phyloP scores from a whole-genome alignment of 2,329 filamentous ascomycete species.

The Mollisia scopiformis region DNA sequence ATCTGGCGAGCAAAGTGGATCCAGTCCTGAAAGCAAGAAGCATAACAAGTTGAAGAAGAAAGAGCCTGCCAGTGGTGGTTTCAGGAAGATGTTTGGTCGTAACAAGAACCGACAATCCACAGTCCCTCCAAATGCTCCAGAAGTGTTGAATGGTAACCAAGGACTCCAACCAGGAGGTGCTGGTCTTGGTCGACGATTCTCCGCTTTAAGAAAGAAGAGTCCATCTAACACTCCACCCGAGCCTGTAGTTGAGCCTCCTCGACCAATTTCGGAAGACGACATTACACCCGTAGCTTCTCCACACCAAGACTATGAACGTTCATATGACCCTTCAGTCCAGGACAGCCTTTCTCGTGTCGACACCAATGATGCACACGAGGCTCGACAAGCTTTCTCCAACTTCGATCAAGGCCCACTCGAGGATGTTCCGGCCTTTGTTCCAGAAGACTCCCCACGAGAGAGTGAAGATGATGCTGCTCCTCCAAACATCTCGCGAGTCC shows the following conservation, averaged over 20 bases:
- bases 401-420: conserved; percentile 90
- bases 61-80: conserved; percentile 44
- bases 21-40: conserved; percentile 51
- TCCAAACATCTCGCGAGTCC: conserved; percentile 20
- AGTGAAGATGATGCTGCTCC: conserved; percentile 44
- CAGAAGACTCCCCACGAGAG: conserved; percentile 43
- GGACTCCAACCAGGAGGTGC: conserved; percentile 32
- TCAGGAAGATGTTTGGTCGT: conserved; percentile 68
- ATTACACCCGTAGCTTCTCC: conserved; percentile 34
- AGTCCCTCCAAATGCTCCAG: conserved; percentile 54
- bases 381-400: conserved; percentile 61
- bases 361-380: conserved; percentile 59
- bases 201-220: conserved; percentile 43
- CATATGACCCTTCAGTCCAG: conserved; percentile 49
- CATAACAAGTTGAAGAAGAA: conserved; percentile 60
- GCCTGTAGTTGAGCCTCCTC: conserved; percentile 31
- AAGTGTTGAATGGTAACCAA: conserved; percentile 52
- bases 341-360: conserved; percentile 61
- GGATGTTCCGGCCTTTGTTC: conserved; percentile 84
- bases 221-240: conserved; percentile 24
- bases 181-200: conserved; percentile 42
- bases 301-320: conserved; percentile 37
- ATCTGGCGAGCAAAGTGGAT: conserved; percentile 30
- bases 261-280: conserved; percentile 32
- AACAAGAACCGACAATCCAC: conserved; percentile 60